A percentile compares a stretch with the other conserved stretches of the same genome.
Evolutionary conservation across 257 asterid species (phyloP).

Genomic region (Jacaranda mimosifolia): DNA sequence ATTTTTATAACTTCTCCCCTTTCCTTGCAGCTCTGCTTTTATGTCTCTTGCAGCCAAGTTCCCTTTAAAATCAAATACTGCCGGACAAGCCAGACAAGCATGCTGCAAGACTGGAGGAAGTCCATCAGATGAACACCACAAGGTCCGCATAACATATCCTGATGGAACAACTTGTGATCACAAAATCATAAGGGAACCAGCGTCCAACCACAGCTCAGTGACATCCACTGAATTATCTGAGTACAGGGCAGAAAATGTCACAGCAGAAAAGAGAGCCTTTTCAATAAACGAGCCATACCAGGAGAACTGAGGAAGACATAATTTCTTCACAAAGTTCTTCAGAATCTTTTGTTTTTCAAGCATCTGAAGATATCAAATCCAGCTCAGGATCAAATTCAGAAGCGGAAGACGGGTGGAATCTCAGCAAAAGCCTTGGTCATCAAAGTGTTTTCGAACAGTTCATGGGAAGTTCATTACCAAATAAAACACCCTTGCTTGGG

Average conservation of each 20-base stretch:
- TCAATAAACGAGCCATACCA: constrained; percentile 41
- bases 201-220: constrained; percentile 50
- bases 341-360: constrained; percentile 68
- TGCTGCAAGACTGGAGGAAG: constrained; percentile 41
- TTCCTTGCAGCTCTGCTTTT: constrained; percentile 85
- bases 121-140: constrained; percentile 56
- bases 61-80: constrained; percentile 55
- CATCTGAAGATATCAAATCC: constrained; percentile 65
- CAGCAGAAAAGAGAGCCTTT: constrained; percentile 32
- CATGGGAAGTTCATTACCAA: constrained; percentile 39
- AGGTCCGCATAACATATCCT: constrained; percentile 67
- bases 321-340: constrained; percentile 86
- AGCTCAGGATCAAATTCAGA: constrained; percentile 79
- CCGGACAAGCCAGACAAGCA: constrained; percentile 33
- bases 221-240: constrained; percentile 49
- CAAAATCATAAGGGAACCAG: constrained; percentile 48
- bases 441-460: constrained; percentile 38
- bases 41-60: constrained; percentile 92
- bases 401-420: constrained; percentile 61
- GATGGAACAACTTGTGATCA: constrained; percentile 64
- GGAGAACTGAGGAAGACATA: constrained; percentile 62
- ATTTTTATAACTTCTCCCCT: constrained; percentile 26
- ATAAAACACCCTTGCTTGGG: constrained; percentile 39
- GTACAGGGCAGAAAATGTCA: constrained; percentile 41
- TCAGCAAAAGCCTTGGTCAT: constrained; percentile 42